These are phyloP conservation scores for Alternaria sp. DNA, from an alignment of 2,329 filamentous ascomycete genomes.

Conservation along the genomic window DNA sequence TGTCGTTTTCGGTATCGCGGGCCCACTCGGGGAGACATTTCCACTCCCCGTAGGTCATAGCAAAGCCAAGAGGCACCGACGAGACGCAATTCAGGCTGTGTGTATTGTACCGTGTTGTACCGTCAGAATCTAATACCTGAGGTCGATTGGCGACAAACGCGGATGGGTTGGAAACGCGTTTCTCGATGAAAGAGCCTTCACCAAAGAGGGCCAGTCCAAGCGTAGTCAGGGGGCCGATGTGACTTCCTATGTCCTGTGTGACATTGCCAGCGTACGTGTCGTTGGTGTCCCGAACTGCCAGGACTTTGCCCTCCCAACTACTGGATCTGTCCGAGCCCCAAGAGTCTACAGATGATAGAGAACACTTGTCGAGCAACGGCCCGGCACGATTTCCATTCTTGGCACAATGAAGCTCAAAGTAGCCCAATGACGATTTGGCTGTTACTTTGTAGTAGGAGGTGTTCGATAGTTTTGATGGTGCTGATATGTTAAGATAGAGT, in stretches of 20 bases:
- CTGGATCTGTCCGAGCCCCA: background rate
- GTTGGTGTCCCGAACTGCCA: background rate
- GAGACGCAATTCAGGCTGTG: background rate
- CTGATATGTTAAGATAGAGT: background rate
- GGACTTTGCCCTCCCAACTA: background rate
- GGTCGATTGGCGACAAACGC: background rate
- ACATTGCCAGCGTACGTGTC: background rate
- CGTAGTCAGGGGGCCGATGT: slow-evolving; percentile 1
- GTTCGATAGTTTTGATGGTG: background rate
- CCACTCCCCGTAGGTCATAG: background rate
- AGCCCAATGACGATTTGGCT: slow-evolving; percentile 4
- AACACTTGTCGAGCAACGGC: background rate
- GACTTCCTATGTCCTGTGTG: background rate
- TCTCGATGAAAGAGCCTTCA: slow-evolving; percentile 6
- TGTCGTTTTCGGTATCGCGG: background rate
- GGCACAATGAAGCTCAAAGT: slow-evolving; percentile 8
- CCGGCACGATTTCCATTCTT: slow-evolving; percentile 5
- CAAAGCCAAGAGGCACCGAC: background rate
- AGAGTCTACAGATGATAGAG: background rate
- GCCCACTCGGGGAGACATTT: background rate
- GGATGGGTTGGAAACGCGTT: background rate
- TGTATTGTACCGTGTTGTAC: too few species aligned
- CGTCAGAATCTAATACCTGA: background rate
- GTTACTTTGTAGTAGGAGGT: background rate
- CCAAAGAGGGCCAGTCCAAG: slow-evolving; percentile 4